phyloP scores from a whole-genome alignment of 192 early-diverging fungal genomes.

The Mortierella alpina region DNA sequence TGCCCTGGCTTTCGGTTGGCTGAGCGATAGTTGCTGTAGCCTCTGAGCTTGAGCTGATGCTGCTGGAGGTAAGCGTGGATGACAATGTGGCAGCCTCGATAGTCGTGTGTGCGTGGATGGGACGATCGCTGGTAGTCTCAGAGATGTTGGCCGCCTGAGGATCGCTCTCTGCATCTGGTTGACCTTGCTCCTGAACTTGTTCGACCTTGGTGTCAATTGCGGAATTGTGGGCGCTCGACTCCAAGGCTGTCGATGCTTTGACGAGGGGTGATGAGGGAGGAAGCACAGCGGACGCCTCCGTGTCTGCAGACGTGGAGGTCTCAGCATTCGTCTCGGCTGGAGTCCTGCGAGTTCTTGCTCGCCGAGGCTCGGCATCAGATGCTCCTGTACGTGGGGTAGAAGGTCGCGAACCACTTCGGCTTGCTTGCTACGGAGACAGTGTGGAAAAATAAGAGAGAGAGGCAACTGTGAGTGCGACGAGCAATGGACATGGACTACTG shows the following conservation, averaged over 20 bases:
- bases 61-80: neutral
- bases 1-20: neutral
- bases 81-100: neutral
- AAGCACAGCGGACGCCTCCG: neutral
- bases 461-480: neutral
- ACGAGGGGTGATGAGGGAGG: slow-evolving; percentile 3
- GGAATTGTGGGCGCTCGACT: slow-evolving; percentile 2
- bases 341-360: slow-evolving; percentile 17
- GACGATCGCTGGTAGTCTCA: neutral
- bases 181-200: neutral
- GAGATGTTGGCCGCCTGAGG: neutral
- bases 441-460: neutral
- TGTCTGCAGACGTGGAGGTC: slow-evolving; percentile 1
- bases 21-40: neutral
- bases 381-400: slow-evolving; percentile 17
- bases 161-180: neutral
- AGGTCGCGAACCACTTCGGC: slow-evolving; percentile 20
- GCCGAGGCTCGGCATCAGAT: slow-evolving; percentile 35
- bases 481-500: no score
- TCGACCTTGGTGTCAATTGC: neutral
- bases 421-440: slow-evolving; percentile 34
- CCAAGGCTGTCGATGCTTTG: neutral
- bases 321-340: slow-evolving; percentile 17
- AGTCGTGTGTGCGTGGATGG: neutral
- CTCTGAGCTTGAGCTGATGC: neutral